Evolutionary conservation across 176 grass and related monocot species (phyloP).

Genomic region (Eremochloa ophiuroides): DNA sequence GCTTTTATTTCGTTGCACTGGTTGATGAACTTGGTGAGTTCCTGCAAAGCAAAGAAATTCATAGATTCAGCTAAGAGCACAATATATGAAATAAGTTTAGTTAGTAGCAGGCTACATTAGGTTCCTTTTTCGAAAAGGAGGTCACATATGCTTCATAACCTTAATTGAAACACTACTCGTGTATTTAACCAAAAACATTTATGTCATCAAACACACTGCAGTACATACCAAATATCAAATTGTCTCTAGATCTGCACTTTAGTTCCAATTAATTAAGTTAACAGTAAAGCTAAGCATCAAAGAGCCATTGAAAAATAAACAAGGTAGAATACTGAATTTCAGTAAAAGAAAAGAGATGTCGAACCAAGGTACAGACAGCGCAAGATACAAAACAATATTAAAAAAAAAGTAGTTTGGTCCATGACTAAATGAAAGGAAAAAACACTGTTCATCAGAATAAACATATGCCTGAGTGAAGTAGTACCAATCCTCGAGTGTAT

Average conservation of each 20-base stretch:
- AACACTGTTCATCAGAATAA: neutral
- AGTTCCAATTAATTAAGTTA: neutral
- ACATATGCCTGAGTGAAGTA: neutral
- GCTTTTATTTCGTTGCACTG: conserved; percentile 67
- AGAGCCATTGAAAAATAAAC: neutral
- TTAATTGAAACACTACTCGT: neutral
- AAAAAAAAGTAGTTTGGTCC: neutral
- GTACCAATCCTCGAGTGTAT: neutral
- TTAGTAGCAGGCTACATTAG: neutral
- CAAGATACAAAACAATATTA: neutral
- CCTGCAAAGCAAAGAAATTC: conserved; percentile 20
- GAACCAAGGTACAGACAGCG: neutral
- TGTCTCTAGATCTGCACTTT: neutral
- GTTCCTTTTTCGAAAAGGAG: neutral
- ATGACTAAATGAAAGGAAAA: neutral
- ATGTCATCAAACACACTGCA: neutral
- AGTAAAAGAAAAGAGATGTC: neutral
- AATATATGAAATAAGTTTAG: neutral
- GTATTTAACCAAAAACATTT: neutral
- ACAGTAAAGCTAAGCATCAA: neutral
- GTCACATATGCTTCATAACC: neutral
- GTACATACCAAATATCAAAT: neutral
- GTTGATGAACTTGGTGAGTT: conserved; percentile 80
- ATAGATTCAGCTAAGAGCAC: neutral
- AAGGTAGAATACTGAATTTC: neutral